Base-by-base conservation (phyloP, 495 filamentous ascomycete species). In the Tuber borchii region DNA sequence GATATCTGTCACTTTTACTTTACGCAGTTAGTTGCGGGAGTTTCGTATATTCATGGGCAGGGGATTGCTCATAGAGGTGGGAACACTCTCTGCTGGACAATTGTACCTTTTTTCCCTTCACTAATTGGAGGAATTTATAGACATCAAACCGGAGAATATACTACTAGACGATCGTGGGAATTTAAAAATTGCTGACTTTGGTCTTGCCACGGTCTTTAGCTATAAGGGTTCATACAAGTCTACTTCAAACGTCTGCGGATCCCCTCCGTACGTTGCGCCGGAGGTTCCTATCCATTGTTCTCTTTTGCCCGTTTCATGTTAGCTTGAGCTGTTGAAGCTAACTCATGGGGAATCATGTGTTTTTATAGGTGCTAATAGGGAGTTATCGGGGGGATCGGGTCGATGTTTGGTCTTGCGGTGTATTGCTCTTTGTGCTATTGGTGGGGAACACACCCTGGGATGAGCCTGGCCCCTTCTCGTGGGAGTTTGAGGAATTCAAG, bases 371-470 rank as follows among this genome's bases (percentile, higher is more conserved):
- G 39, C 71, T 82, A 34, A 75, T 75, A 42, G 77, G 79, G 20
- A 68, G 93, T 43, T 99, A 99, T 79, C 88, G 89, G 40, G 90
- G 93, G 2, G 91, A 97, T 80, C 85, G 93, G 72, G 91, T 92
- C 44, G 95, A 99, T 81, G 94, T 99, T 70, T 99, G 95, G 95
- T 97, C 94, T 48, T 97, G 93, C 78, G 95, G 94, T 22, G 93
- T 99, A 51, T 95, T 99, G 45, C 86, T 99, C 14, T 99, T 99
- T 81, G 95, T 98, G 61, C 86, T 99, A 7, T 84, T 99, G 26
- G 93, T 94, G 8, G 95, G 95, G 17, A 99, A 99, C 83, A 99
- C 95, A 2, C 95, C 95, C 0, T 99, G 95, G 95, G 96, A 98
- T 80, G 92, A 95, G 81, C 95, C 95, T 2, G 93, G 93, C 17